phyloP scores from a whole-genome alignment of 2,329 filamentous ascomycete genomes.

The Akanthomyces dipterigenus region DNA sequence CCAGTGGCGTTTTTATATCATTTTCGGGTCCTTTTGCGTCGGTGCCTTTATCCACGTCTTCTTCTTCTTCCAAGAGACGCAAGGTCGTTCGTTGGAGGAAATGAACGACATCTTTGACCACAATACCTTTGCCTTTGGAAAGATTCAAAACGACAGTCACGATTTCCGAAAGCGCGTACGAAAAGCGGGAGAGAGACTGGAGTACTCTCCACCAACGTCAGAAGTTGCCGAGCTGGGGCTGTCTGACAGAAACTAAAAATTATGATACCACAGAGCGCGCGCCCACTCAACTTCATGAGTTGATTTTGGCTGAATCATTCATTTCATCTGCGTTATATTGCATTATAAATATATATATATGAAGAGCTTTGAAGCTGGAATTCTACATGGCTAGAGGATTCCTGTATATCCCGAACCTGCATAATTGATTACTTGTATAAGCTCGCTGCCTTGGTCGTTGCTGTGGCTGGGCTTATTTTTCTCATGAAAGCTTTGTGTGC shows the following conservation, averaged over 20 bases:
- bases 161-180: slow-evolving; percentile 5
- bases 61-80: slow-evolving; percentile 15
- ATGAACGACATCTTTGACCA: slow-evolving; percentile 15
- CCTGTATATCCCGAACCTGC: background rate
- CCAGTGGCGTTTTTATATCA: slow-evolving; percentile 17
- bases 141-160: slow-evolving; percentile 10
- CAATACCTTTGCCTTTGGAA: slow-evolving; percentile 15
- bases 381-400: background rate
- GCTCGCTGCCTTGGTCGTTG: background rate
- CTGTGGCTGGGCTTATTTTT: background rate
- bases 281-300: background rate
- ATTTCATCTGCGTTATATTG: slow-evolving; percentile 3
- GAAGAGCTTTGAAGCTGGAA: background rate
- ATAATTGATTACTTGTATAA: background rate
- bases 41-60: slow-evolving; percentile 14
- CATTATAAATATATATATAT: background rate
- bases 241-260: slow-evolving; percentile 3
- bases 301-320: background rate
- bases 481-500: no score
- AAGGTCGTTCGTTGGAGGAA: slow-evolving; percentile 13
- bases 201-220: slow-evolving; percentile 11
- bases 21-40: slow-evolving; percentile 15
- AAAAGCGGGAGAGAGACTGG: slow-evolving; percentile 7
- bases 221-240: slow-evolving; percentile 11
- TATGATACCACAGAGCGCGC: slow-evolving; percentile 1